These are phyloP conservation scores for Immersiella caudata DNA, from an alignment of 495 filamentous ascomycete genomes.

Conservation along the genomic window DNA sequence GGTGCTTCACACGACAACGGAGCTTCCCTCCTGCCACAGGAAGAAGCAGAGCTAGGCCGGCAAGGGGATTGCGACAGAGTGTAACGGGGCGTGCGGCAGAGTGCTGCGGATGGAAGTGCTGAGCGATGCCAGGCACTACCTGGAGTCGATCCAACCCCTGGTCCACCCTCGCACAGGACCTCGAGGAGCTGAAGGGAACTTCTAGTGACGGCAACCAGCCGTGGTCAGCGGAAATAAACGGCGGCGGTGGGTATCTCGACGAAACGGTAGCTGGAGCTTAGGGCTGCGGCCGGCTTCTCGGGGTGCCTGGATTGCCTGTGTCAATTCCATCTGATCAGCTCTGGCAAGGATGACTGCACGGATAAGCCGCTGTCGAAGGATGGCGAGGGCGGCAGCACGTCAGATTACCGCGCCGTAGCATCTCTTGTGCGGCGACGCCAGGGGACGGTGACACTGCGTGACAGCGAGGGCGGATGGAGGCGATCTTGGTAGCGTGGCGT, in stretches of 20 bases:
- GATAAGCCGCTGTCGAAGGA: conserved; percentile 14
- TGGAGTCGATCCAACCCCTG: conserved; percentile 4
- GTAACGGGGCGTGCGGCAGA: conserved; percentile 7
- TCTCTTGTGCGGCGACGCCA: not conserved
- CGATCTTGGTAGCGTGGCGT: conserved; percentile 24
- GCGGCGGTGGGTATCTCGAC: not conserved
- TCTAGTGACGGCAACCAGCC: not conserved
- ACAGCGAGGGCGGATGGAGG: conserved; percentile 19
- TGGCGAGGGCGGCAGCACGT: conserved; percentile 22
- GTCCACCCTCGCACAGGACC: not conserved
- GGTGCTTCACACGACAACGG: not conserved
- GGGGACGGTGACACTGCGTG: conserved; percentile 23
- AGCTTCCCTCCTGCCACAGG: not conserved
- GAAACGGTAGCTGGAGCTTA: not conserved
- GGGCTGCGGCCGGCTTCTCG: not conserved
- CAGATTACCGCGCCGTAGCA: conserved; percentile 26
- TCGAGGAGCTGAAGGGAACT: not conserved
- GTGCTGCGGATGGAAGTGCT: not conserved
- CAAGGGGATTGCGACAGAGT: not conserved
- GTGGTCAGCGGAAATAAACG: not conserved
- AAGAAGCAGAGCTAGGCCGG: not conserved
- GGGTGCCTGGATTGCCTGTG: conserved; percentile 2
- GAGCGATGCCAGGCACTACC: not conserved
- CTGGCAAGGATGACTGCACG: not conserved
- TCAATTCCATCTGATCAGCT: conserved; percentile 26